phyloP scores from a whole-genome alignment of 345 rosid genomes.

The Melastoma malabathricum region DNA sequence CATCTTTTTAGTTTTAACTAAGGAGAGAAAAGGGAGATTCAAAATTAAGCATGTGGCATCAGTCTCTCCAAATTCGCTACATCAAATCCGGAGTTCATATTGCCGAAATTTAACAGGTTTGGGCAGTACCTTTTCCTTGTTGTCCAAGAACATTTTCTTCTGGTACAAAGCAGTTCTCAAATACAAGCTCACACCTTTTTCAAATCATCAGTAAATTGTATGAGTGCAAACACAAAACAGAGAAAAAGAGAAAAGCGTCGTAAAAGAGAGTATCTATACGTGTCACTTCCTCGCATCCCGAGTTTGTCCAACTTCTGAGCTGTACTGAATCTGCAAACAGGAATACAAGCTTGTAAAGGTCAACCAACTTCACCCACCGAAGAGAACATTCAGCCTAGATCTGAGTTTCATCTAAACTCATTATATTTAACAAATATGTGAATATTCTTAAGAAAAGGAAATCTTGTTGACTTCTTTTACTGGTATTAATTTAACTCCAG shows the following conservation, averaged over 20 bases:
- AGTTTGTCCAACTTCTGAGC: slow-evolving; percentile 96
- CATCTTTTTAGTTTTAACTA: too few species aligned
- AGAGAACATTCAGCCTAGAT: background rate
- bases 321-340: slow-evolving; percentile 65
- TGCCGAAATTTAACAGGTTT: slow-evolving; percentile 3
- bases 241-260: slow-evolving; percentile 9
- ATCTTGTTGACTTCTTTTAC: too few species aligned
- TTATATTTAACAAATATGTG: too few species aligned
- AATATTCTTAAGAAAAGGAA: too few species aligned
- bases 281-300: slow-evolving; percentile 98
- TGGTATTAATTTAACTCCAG: too few species aligned
- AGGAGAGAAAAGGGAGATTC: too few species aligned
- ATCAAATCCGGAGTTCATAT: too few species aligned
- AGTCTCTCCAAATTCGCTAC: too few species aligned
- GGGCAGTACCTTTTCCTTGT: slow-evolving; percentile 82
- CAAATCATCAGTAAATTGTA: slow-evolving; percentile 11
- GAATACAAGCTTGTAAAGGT: slow-evolving; percentile 4
- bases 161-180: slow-evolving; percentile 81
- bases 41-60: too few species aligned
- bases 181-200: slow-evolving; percentile 90
- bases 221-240: slow-evolving; percentile 18
- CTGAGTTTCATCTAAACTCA: too few species aligned
- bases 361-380: background rate
- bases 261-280: slow-evolving; percentile 31
- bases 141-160: slow-evolving; percentile 75